Evolutionary conservation across 2,329 filamentous ascomycete species (phyloP).

Genomic region (Diaporthe vexans): DNA sequence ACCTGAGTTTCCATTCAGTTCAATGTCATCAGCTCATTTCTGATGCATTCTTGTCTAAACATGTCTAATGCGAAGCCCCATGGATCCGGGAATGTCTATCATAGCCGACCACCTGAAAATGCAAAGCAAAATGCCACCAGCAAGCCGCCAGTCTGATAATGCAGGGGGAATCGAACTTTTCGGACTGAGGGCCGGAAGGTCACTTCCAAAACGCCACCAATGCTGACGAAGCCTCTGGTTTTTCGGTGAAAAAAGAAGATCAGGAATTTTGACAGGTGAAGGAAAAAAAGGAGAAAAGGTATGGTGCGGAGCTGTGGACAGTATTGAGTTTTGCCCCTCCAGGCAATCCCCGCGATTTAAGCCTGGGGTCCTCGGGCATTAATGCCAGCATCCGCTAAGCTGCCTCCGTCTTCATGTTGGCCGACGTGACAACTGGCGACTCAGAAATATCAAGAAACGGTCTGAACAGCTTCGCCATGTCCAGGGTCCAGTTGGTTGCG

Average conservation of each 20-base stretch:
- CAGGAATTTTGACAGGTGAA: conserved; percentile 41
- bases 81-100: conserved; percentile 50
- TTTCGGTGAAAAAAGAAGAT: conserved; percentile 37
- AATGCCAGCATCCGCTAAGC: conserved; percentile 34
- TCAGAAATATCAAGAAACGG: conserved; percentile 59
- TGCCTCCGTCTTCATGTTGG: conserved; percentile 30
- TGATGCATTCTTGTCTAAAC: conserved; percentile 45
- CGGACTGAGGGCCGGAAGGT: conserved; percentile 42
- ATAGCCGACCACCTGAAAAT: conserved; percentile 51
- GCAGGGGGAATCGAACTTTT: conserved; percentile 53
- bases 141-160: conserved; percentile 54
- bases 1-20: conserved; percentile 38
- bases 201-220: conserved; percentile 44
- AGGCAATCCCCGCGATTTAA: not conserved
- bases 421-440: conserved; percentile 10
- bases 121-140: conserved; percentile 53
- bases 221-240: conserved; percentile 41
- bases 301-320: not conserved
- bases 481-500: conserved; percentile 73
- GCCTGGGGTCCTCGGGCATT: conserved; percentile 39
- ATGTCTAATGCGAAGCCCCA: conserved; percentile 50
- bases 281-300: conserved; percentile 44
- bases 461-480: conserved; percentile 80
- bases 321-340: not conserved
- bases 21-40: conserved; percentile 30